A percentile compares a stretch with the other conserved stretches of the same genome.
Conservation (phyloP, 1,284 basidiomycete species). For the Malassezia arunalokei region DNA sequence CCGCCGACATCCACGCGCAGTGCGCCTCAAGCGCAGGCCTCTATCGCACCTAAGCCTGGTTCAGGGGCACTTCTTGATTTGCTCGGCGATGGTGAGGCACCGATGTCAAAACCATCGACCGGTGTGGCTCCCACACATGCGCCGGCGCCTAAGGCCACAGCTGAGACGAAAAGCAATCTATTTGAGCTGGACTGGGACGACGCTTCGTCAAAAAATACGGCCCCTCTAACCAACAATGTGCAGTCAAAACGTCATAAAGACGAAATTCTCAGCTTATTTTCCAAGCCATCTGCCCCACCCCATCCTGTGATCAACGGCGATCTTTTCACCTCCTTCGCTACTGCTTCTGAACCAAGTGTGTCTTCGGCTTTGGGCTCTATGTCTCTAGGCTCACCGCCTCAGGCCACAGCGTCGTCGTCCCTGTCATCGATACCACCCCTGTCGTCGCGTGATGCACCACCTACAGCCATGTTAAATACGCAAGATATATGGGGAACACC, state of each 20-base stretch:
- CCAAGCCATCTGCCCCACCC: slow-evolving; percentile 8
- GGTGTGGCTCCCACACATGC: background rate
- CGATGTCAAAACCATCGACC: background rate
- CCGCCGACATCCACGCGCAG: background rate
- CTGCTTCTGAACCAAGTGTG: too few species aligned
- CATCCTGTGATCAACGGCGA: background rate
- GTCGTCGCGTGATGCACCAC: background rate
- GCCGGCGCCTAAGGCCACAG: background rate
- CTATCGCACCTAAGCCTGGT: slow-evolving; percentile 15
- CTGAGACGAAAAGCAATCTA: slow-evolving; percentile 49
- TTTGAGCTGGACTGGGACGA: slow-evolving; percentile 69
- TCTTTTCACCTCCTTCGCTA: too few species aligned
- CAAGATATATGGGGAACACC: slow-evolving; percentile 31
- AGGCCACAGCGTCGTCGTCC: background rate
- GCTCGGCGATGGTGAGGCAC: background rate
- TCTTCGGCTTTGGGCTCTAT: background rate
- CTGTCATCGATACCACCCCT: slow-evolving; percentile 15
- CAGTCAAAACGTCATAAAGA: slow-evolving; percentile 53
- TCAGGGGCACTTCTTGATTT: slow-evolving; percentile 8
- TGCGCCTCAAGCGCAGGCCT: background rate
- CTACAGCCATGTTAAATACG: slow-evolving; percentile 22
- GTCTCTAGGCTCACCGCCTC: background rate
- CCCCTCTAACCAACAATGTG: background rate
- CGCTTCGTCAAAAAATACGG: slow-evolving; percentile 13
- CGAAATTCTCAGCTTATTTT: slow-evolving; percentile 72